Base-by-base conservation (phyloP, 78 protist species). In the Acrasis kona region DNA sequence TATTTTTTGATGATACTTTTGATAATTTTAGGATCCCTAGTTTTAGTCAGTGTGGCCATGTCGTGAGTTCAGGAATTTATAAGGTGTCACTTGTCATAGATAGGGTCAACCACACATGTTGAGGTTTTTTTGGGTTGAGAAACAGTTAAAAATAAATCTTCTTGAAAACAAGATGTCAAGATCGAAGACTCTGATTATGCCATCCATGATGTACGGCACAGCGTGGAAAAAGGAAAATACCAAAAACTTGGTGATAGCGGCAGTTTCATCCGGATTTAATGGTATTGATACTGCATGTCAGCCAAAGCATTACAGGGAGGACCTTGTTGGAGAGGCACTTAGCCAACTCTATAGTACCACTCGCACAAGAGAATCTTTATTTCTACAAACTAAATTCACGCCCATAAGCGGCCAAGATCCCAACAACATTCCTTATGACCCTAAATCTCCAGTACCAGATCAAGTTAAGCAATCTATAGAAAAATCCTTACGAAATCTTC, bases 221-320 rank as follows among this genome's bases (percentile, higher is more conserved):
- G 82, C 82, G 9, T 77, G 82, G 82, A 77, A 77, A 50, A 8
- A 27, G 42, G 82, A n/a, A 37, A 32, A 50, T 1, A 68, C 75
- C 2, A 38, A 10, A 31, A 76, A 39, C 10, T 61, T 68, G 1
- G 74, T 68, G 7, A 32, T 42, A 38, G 37, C 27, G 5, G 82
- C 82, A 12, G 3, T 68, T 5, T 4, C n/a, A 8, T 27, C 27
- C 3, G 82, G 82, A 27, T 77, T 70, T 29, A 67, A 76, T 1
- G 82, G 41, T 38, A 7, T 77, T 5, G 82, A 77, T 39, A 77
- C 82, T 7, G 82, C 82, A 4, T 37, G 68, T 61, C 82, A 77
- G 66, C 82, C 82, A 0, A 31, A 37, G 71, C 80, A 75, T 73
- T 75, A 75, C 80, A 0, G 67, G 69, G 80, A 75, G 57, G 27